Conservation (phyloP, 192 early-diverging fungal genomes). For the Phlyctochytrium bullatum region DNA sequence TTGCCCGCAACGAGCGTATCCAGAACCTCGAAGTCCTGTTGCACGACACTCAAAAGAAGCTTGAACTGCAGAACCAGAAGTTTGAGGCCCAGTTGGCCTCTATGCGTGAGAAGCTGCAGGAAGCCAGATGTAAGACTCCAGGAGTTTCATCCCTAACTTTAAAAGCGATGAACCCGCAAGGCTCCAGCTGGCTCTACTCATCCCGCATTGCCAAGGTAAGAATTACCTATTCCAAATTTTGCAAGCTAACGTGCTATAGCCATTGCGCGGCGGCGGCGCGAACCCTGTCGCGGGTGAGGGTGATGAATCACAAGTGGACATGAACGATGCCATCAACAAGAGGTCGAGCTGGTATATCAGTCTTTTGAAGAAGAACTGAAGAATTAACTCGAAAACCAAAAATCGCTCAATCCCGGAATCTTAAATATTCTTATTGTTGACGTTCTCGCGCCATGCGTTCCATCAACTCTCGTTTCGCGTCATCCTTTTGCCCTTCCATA, state of each 20-base stretch:
- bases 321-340: slow-evolving; percentile 26
- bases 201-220: slow-evolving; percentile 75
- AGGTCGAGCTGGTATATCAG: slow-evolving; percentile 57
- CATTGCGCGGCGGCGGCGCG: slow-evolving; percentile 78
- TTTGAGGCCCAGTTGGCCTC: slow-evolving; percentile 80
- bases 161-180: slow-evolving; percentile 26
- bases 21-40: slow-evolving; percentile 81
- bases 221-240: neutral
- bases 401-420: no score
- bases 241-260: slow-evolving; percentile 35
- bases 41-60: slow-evolving; percentile 80
- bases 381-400: neutral
- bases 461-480: no score
- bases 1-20: slow-evolving; percentile 91
- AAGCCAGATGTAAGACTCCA: slow-evolving; percentile 63
- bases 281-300: slow-evolving; percentile 35
- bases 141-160: slow-evolving; percentile 6
- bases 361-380: slow-evolving; percentile 48
- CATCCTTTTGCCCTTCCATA: no score
- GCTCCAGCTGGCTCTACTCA: slow-evolving; percentile 55
- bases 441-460: no score
- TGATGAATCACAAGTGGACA: slow-evolving; percentile 18
- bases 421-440: no score
- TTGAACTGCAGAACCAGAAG: slow-evolving; percentile 66
- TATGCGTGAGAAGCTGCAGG: slow-evolving; percentile 75